Conservation (phyloP, 192 early-diverging fungal species). For the Linnemannia exigua region DNA sequence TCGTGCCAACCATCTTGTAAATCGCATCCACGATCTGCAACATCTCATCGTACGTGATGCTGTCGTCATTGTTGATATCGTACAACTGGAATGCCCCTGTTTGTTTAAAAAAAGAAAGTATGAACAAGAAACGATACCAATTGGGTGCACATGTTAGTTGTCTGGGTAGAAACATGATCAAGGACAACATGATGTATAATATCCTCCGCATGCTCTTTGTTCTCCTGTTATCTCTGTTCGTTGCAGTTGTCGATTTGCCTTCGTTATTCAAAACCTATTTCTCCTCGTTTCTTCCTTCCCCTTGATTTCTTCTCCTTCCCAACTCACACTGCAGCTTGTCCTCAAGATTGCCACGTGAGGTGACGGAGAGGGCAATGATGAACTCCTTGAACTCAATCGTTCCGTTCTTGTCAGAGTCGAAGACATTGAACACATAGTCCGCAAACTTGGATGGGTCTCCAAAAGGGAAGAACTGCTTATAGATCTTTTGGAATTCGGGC, state of each 20-base stretch:
- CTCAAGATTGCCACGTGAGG: conserved; percentile 85
- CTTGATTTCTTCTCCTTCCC: not conserved
- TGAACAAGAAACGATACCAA: no score
- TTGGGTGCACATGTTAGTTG: not conserved
- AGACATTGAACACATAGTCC: conserved; percentile 90
- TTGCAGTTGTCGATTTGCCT: not conserved
- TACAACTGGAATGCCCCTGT: conserved; percentile 88
- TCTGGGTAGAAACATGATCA: no score
- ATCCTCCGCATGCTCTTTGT: not conserved
- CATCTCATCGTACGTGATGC: conserved; percentile 91
- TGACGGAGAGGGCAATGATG: conserved; percentile 89
- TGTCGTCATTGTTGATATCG: conserved; percentile 92
- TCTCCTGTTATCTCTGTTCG: no score
- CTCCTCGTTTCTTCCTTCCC: not conserved
- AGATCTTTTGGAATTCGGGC: conserved; percentile 89
- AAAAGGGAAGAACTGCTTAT: conserved; percentile 96
- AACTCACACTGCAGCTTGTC: conserved; percentile 86
- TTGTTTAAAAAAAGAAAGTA: not conserved
- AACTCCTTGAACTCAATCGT: conserved; percentile 93
- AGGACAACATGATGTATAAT: no score
- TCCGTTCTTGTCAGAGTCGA: conserved; percentile 91
- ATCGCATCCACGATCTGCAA: conserved; percentile 89
- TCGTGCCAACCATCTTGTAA: conserved; percentile 92
- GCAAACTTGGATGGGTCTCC: conserved; percentile 91
- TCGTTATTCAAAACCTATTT: no score